phyloP scores from a whole-genome alignment of 306 rosid species.

The Cucumis hystrix region DNA sequence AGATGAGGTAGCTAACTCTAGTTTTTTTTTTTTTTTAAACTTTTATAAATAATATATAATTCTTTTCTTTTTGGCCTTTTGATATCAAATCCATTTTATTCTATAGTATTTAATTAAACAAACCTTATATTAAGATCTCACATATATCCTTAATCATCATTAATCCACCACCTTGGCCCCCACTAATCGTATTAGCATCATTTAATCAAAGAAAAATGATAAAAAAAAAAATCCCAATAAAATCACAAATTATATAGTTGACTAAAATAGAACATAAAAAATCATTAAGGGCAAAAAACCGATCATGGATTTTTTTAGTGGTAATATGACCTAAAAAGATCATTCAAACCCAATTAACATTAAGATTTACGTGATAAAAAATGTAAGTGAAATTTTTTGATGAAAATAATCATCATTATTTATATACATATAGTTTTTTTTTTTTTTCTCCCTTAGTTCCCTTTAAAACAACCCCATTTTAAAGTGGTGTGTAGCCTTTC shows the following conservation, averaged over 20 bases:
- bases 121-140: slow-evolving; percentile 5
- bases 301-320: background rate
- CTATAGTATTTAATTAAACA: background rate
- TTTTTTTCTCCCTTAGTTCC: background rate
- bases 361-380: slow-evolving; percentile 1
- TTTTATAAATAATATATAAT: background rate
- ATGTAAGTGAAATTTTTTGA: background rate
- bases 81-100: slow-evolving; percentile 1
- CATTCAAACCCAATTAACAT: background rate
- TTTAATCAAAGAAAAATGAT: slow-evolving; percentile 13
- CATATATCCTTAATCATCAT: slow-evolving; percentile 15
- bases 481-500: slow-evolving; percentile 15
- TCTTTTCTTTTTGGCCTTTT: background rate
- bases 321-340: background rate
- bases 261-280: background rate
- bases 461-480: slow-evolving; percentile 1
- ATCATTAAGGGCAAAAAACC: background rate
- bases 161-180: slow-evolving; percentile 17
- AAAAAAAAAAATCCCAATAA: background rate
- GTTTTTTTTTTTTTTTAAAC: background rate
- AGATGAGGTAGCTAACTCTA: background rate
- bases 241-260: background rate
- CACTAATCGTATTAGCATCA: slow-evolving; percentile 22
- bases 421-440: background rate
- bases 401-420: background rate